Conservation (phyloP, 768 basidiomycete species). For the Ramaria sp. region DNA sequence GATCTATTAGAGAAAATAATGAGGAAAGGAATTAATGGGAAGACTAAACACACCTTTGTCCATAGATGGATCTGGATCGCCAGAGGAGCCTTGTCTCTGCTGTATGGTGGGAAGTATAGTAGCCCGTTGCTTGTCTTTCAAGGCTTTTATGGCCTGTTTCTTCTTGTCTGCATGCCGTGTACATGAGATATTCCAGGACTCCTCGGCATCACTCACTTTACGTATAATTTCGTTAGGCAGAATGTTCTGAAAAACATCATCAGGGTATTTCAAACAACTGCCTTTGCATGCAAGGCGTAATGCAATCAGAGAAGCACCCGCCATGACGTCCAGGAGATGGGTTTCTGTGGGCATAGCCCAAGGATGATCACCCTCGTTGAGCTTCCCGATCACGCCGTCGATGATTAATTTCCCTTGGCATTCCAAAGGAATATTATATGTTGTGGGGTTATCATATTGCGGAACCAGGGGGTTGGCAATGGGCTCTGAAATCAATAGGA, state of each 20-base stretch:
- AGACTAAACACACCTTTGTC: too few species aligned
- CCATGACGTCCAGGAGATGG: neutral
- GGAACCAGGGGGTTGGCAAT: neutral
- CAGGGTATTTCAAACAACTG: too few species aligned
- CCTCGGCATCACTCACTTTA: too few species aligned
- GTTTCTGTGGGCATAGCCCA: neutral
- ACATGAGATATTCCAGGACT: too few species aligned
- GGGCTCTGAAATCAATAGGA: neutral
- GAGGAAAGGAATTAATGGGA: too few species aligned
- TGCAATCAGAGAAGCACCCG: neutral
- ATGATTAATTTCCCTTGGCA: neutral
- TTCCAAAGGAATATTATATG: neutral
- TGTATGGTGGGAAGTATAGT: neutral
- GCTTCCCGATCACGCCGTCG: neutral
- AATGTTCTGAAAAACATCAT: too few species aligned
- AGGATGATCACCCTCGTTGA: neutral
- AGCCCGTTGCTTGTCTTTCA: too few species aligned
- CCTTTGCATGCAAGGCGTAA: neutral
- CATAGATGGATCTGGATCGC: too few species aligned
- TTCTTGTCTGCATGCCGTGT: too few species aligned
- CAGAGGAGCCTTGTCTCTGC: conserved; percentile 15
- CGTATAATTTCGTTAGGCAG: too few species aligned
- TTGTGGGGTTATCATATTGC: neutral
- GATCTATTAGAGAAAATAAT: too few species aligned
- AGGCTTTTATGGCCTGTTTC: too few species aligned